Conservation (phyloP, 1,284 basidiomycete genomes). For the Cutaneotrichosporon mucoides region DNA sequence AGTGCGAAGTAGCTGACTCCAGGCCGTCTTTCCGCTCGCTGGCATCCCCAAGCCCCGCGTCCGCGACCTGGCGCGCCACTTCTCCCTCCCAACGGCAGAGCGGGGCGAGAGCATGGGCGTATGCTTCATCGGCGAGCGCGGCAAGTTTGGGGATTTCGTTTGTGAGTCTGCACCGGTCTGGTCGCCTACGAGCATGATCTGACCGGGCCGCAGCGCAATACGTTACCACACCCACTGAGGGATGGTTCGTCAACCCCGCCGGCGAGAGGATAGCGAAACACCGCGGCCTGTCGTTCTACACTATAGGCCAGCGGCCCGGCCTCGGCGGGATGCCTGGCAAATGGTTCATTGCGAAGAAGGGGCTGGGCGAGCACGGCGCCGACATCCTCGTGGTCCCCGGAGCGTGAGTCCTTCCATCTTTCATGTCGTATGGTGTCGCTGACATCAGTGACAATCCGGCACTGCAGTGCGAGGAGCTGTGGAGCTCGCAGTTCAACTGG, state of each 20-base stretch:
- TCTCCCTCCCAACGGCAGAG: slow-evolving; percentile 68
- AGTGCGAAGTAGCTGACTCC: slow-evolving; percentile 14
- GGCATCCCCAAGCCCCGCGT: slow-evolving; percentile 65
- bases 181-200: background rate
- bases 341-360: slow-evolving; percentile 75
- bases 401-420: slow-evolving; percentile 20
- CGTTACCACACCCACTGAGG: slow-evolving; percentile 61
- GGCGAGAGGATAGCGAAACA: slow-evolving; percentile 63
- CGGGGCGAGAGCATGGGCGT: slow-evolving; percentile 90
- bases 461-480: slow-evolving; percentile 56
- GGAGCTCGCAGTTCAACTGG: slow-evolving; percentile 62
- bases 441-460: slow-evolving; percentile 56
- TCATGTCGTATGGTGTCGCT: no score
- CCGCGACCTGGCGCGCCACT: slow-evolving; percentile 66
- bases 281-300: slow-evolving; percentile 78
- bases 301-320: slow-evolving; percentile 74
- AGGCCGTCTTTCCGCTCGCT: slow-evolving; percentile 76
- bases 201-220: slow-evolving; percentile 62
- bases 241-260: slow-evolving; percentile 59
- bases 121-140: slow-evolving; percentile 88
- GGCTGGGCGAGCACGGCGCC: slow-evolving; percentile 54
- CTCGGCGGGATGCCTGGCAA: slow-evolving; percentile 61
- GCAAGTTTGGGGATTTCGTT: slow-evolving; percentile 69
- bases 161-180: slow-evolving; percentile 51
- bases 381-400: slow-evolving; percentile 71